Percentiles rank a stretch among this genome's conserved stretches.
phyloP scores from a whole-genome alignment of 371 early-diverging fungal genomes.

The Mucor racemosus region DNA sequence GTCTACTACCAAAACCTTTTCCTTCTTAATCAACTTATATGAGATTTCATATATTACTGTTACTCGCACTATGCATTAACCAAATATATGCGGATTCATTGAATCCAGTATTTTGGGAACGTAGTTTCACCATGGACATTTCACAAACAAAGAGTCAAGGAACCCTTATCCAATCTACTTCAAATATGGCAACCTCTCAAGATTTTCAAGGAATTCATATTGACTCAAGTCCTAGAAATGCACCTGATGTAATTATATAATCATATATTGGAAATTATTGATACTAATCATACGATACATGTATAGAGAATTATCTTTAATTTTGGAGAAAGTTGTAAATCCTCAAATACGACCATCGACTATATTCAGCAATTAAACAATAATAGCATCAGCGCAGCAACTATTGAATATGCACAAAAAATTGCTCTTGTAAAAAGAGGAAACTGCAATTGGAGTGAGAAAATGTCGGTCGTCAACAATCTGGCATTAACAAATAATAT shows the following conservation, averaged over 20 bases:
- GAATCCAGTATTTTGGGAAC: constrained; percentile 22
- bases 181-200: constrained; percentile 21
- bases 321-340: constrained; percentile 27
- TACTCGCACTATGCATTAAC: neutral
- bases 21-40: neutral
- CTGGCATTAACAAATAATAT: constrained; percentile 17
- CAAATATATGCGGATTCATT: neutral
- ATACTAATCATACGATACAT: neutral
- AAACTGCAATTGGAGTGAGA: constrained; percentile 37
- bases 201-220: constrained; percentile 29
- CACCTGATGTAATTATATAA: constrained; percentile 20
- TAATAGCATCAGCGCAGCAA: constrained; percentile 9
- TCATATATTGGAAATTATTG: neutral
- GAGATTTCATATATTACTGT: neutral
- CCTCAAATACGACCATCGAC: constrained; percentile 26
- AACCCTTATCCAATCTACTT: constrained; percentile 10
- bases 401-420: constrained; percentile 19
- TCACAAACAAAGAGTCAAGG: neutral
- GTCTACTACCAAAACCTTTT: neutral
- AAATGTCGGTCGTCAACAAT: constrained; percentile 19
- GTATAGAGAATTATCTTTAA: constrained; percentile 31
- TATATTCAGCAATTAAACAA: constrained; percentile 15
- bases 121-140: constrained; percentile 14
- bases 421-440: constrained; percentile 36
- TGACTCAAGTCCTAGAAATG: neutral